Evolutionary conservation across 495 filamentous ascomycete genomes (phyloP).

Genomic region (Aspergillus conjunctus): DNA sequence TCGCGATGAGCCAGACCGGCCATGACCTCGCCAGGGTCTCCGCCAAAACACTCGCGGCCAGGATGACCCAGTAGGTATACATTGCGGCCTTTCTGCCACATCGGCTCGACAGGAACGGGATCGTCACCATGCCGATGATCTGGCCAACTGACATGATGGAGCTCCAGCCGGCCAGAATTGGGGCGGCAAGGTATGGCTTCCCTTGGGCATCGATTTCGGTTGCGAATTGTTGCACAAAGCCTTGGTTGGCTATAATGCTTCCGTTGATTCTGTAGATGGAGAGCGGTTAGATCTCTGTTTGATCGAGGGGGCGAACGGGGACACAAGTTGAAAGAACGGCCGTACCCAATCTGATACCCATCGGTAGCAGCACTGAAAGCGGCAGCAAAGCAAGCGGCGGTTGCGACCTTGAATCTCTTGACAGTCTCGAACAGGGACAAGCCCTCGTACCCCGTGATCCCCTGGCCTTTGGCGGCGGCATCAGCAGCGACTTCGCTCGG

Average conservation of each 20-base stretch:
- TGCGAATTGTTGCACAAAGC: slow-evolving; percentile 43
- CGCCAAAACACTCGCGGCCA: slow-evolving; percentile 31
- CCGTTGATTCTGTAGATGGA: slow-evolving; percentile 37
- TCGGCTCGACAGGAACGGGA: slow-evolving; percentile 16
- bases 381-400: slow-evolving; percentile 17
- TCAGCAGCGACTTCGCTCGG: too few species aligned
- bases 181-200: slow-evolving; percentile 34
- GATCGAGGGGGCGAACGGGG: not conserved
- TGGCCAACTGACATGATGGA: slow-evolving; percentile 46
- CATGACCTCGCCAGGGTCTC: slow-evolving; percentile 41
- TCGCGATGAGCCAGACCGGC: slow-evolving; percentile 45
- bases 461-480: too few species aligned
- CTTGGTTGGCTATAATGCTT: slow-evolving; percentile 43
- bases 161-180: slow-evolving; percentile 31
- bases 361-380: slow-evolving; percentile 44
- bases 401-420: too few species aligned
- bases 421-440: too few species aligned
- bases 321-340: not conserved
- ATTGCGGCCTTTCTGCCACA: slow-evolving; percentile 16
- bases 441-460: too few species aligned
- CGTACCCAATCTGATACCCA: slow-evolving; percentile 36
- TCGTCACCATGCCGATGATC: slow-evolving; percentile 29
- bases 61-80: slow-evolving; percentile 23
- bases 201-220: slow-evolving; percentile 29
- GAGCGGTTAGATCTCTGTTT: slow-evolving; percentile 31